A percentile compares a stretch with the other conserved stretches of the same genome.
These are phyloP conservation scores for Trichosporon sp. DNA, from an alignment of 1,284 basidiomycete genomes.

Conservation along the genomic window DNA sequence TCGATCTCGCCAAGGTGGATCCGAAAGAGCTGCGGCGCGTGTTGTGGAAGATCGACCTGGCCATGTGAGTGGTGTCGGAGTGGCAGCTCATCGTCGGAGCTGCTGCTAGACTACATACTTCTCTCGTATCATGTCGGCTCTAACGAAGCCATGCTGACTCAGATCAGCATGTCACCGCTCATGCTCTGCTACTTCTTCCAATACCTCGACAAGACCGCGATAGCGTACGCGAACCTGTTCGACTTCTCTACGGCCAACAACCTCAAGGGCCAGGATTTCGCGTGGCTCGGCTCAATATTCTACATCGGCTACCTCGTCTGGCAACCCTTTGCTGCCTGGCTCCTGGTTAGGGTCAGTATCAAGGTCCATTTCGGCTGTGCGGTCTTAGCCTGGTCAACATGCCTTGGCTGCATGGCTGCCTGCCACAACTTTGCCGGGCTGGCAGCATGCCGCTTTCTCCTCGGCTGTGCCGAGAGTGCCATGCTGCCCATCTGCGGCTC, in stretches of 20 bases:
- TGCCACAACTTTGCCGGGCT: constrained; percentile 22
- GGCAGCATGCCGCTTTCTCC: constrained; percentile 26
- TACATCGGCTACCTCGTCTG: constrained; percentile 27
- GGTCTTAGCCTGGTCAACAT: constrained; percentile 27
- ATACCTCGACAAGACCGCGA: constrained; percentile 32
- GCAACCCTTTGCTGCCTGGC: constrained; percentile 24
- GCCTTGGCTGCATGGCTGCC: constrained; percentile 24
- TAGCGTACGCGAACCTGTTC: constrained; percentile 31
- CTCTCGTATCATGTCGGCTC: too few species aligned
- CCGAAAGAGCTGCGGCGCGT: not conserved
- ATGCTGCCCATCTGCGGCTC: constrained; percentile 4
- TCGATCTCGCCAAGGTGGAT: not conserved
- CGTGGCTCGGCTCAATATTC: constrained; percentile 31
- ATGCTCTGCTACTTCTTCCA: constrained; percentile 23
- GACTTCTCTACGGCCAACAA: constrained; percentile 5
- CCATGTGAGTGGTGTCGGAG: not conserved
- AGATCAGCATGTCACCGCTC: not conserved
- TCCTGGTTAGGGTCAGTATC: constrained; percentile 29
- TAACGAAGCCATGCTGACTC: not conserved
- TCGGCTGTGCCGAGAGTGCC: constrained; percentile 14
- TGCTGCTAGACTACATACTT: not conserved
- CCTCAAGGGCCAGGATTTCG: constrained; percentile 18
- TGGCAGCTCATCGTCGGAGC: too few species aligned
- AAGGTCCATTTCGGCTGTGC: constrained; percentile 24
- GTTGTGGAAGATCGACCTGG: not conserved